phyloP scores from a whole-genome alignment of 2,329 filamentous ascomycete species.

The Ascochyta viciae-villosae region DNA sequence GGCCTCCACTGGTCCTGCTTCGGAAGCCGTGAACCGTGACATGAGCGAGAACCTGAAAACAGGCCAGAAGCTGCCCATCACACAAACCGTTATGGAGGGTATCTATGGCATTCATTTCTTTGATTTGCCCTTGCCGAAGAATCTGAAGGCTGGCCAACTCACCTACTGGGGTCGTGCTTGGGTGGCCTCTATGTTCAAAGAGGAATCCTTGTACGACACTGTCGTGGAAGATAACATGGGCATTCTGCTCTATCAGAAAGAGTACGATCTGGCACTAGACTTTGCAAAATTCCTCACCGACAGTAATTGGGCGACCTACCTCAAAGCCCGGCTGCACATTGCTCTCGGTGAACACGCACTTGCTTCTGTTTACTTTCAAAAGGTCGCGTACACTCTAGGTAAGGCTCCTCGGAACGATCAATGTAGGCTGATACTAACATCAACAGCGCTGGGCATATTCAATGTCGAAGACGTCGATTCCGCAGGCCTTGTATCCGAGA shows the following conservation, averaged over 20 bases:
- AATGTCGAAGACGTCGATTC: conserved; percentile 52
- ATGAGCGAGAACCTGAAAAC: conserved; percentile 35
- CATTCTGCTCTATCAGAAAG: conserved; percentile 52
- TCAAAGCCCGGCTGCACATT: conserved; percentile 81
- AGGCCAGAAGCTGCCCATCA: conserved; percentile 40
- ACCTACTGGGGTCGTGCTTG: conserved; percentile 58
- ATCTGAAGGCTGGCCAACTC: conserved; percentile 40
- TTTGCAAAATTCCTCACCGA: conserved; percentile 71
- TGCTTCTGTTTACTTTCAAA: conserved; percentile 79
- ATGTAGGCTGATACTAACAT: conserved; percentile 23
- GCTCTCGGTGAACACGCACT: conserved; percentile 74
- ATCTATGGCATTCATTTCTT: conserved; percentile 43
- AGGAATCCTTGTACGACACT: conserved; percentile 40
- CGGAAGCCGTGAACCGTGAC: conserved; percentile 32
- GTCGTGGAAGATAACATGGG: conserved; percentile 53
- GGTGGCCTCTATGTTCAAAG: conserved; percentile 50
- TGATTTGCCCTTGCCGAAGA: conserved; percentile 37
- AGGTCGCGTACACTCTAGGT: conserved; percentile 83
- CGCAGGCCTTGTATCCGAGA: conserved; percentile 70
- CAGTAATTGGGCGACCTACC: conserved; percentile 71
- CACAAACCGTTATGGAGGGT: conserved; percentile 47
- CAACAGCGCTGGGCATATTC: conserved; percentile 43
- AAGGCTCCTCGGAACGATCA: conserved; percentile 46
- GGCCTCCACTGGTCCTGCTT: conserved; percentile 36
- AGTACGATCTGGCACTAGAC: conserved; percentile 62